phyloP scores from a whole-genome alignment of 140 eudicot genomes.

The Senecio squalidus region DNA sequence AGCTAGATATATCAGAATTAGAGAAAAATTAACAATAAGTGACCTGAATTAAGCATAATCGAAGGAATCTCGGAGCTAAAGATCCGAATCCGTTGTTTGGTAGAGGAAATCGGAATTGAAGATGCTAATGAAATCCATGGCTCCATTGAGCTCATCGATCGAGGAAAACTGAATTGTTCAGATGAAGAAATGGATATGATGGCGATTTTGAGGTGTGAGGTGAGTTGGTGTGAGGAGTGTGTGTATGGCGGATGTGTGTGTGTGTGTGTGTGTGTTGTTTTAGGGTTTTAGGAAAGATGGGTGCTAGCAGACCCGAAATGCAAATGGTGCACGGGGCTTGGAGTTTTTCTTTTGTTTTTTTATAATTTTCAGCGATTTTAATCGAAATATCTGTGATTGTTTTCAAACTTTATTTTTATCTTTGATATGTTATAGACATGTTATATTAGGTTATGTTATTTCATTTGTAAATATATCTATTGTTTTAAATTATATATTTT shows the following conservation, averaged over 20 bases:
- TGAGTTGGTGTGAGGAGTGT: background rate
- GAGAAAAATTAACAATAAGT: too few relatives aligned
- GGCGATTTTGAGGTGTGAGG: constrained; percentile 7
- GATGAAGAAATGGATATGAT: too few relatives aligned
- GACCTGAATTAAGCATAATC: constrained; percentile 43
- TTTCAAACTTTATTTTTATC: background rate
- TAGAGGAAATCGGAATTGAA: constrained; percentile 49
- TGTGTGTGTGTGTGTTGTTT: constrained; percentile 2
- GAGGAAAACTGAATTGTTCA: too few relatives aligned
- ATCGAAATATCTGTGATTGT: too few relatives aligned
- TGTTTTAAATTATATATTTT: too few relatives aligned
- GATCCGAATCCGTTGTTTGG: constrained; percentile 56
- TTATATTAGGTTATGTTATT: too few relatives aligned
- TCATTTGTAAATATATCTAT: too few relatives aligned
- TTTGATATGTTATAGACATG: too few relatives aligned
- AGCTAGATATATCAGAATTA: too few relatives aligned
- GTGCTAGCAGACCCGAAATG: constrained; percentile 8
- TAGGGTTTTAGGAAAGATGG: constrained; percentile 24
- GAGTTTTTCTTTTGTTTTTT: background rate
- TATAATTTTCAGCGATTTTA: too few relatives aligned
- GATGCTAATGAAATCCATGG: constrained; percentile 41
- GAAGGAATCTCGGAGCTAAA: constrained; percentile 47
- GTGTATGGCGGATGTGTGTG: constrained; percentile 16
- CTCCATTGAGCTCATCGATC: constrained; percentile 38
- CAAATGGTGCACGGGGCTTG: constrained; percentile 17